phyloP scores from a whole-genome alignment of 1,284 basidiomycete genomes.

The Pseudozyma hubeiensis region DNA sequence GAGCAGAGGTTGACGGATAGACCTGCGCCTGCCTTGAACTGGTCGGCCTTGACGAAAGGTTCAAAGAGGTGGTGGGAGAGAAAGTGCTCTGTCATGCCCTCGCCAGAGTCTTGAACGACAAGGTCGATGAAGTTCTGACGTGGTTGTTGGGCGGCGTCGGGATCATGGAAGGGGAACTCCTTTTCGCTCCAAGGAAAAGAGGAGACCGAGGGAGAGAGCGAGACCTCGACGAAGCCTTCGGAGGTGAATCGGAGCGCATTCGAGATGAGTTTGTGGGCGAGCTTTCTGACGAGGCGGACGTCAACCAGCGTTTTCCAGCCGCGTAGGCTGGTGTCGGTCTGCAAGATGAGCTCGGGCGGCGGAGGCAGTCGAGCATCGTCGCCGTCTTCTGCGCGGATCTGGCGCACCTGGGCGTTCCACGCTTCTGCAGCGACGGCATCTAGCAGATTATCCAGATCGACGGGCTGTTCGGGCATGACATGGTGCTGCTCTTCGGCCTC shows the following conservation, averaged over 20 bases:
- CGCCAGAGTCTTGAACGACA: slow-evolving; percentile 50
- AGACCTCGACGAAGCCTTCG: slow-evolving; percentile 52
- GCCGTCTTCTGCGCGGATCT: slow-evolving; percentile 49
- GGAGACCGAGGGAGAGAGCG: slow-evolving; percentile 33
- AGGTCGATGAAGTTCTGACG: slow-evolving; percentile 39
- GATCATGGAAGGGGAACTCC: slow-evolving; percentile 9
- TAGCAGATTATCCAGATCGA: slow-evolving; percentile 44
- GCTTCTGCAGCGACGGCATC: slow-evolving; percentile 42
- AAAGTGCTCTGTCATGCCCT: slow-evolving; percentile 57
- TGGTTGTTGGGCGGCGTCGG: neutral
- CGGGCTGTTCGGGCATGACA: slow-evolving; percentile 29
- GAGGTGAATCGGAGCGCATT: slow-evolving; percentile 54
- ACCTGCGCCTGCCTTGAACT: slow-evolving; percentile 49
- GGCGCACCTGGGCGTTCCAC: slow-evolving; percentile 44
- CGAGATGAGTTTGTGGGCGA: slow-evolving; percentile 52
- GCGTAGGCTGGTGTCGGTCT: slow-evolving; percentile 46
- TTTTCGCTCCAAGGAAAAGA: slow-evolving; percentile 9
- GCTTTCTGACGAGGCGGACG: slow-evolving; percentile 24
- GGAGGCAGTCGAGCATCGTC: slow-evolving; percentile 52
- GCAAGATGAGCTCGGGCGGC: slow-evolving; percentile 53
- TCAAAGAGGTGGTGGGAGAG: slow-evolving; percentile 46
- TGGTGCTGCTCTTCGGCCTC: slow-evolving; percentile 33
- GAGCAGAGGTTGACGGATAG: slow-evolving; percentile 43
- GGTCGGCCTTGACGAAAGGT: slow-evolving; percentile 55
- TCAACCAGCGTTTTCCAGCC: slow-evolving; percentile 48